These are phyloP conservation scores for Coleophoma eucalyptorum DNA, from an alignment of 2,329 filamentous ascomycete species.

Conservation along the genomic window DNA sequence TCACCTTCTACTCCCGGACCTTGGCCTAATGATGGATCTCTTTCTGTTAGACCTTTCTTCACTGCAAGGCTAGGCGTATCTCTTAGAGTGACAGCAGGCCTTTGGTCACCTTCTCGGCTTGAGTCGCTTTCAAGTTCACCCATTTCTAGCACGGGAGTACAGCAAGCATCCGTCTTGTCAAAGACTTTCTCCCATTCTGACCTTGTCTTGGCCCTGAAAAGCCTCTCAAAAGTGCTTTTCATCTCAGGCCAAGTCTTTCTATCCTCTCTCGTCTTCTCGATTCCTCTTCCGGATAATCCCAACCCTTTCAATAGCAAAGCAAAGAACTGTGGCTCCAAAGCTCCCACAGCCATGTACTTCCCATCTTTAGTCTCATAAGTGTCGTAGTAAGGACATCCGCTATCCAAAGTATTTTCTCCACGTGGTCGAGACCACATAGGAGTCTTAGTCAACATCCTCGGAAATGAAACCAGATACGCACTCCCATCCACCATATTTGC, in stretches of 20 bases:
- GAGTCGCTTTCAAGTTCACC: slow-evolving; percentile 57
- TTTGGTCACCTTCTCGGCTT: slow-evolving; percentile 61
- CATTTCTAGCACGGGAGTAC: slow-evolving; percentile 80
- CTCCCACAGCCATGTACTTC: slow-evolving; percentile 81
- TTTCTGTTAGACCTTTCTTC: slow-evolving; percentile 36
- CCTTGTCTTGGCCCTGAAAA: slow-evolving; percentile 68
- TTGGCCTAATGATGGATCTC: slow-evolving; percentile 43
- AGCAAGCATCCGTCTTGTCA: slow-evolving; percentile 88
- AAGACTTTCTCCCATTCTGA: slow-evolving; percentile 82
- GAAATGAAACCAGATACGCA: slow-evolving; percentile 74
- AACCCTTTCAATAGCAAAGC: slow-evolving; percentile 62
- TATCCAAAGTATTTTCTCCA: slow-evolving; percentile 77
- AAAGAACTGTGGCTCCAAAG: slow-evolving; percentile 87
- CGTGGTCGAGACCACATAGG: slow-evolving; percentile 59
- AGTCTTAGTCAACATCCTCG: slow-evolving; percentile 62
- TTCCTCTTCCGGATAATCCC: slow-evolving; percentile 47
- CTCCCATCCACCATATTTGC: slow-evolving; percentile 96
- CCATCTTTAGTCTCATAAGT: slow-evolving; percentile 83
- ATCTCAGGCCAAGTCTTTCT: slow-evolving; percentile 65
- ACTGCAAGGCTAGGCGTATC: slow-evolving; percentile 67
- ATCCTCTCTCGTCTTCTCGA: slow-evolving; percentile 54
- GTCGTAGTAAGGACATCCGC: slow-evolving; percentile 84
- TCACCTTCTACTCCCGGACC: slow-evolving; percentile 60
- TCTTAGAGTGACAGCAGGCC: slow-evolving; percentile 65
- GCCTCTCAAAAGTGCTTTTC: slow-evolving; percentile 51